Conservation (phyloP, 1,284 basidiomycete genomes). For the Ceratorhiza oryzae-sativae region DNA sequence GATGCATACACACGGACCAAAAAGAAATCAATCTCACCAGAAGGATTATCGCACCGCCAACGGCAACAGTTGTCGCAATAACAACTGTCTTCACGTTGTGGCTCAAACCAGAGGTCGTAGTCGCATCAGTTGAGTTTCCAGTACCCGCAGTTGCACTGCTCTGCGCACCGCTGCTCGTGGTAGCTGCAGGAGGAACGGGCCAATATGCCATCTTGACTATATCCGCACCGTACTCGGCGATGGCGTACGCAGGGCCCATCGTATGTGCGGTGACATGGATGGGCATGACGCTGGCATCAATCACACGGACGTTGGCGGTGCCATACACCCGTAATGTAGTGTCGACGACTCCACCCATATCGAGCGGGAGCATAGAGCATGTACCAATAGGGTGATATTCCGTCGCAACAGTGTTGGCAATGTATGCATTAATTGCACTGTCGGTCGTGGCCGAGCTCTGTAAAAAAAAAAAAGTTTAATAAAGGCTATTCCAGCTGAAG, state of each 20-base stretch:
- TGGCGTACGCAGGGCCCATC: conserved; percentile 51
- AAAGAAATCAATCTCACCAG: conserved; percentile 3
- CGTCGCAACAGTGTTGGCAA: conserved; percentile 35
- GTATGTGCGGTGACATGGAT: conserved; percentile 51
- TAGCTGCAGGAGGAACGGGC: conserved; percentile 8
- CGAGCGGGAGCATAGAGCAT: conserved; percentile 68
- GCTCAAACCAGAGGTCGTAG: neutral
- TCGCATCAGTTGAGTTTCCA: neutral
- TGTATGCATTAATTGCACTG: conserved; percentile 24
- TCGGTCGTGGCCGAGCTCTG: conserved; percentile 30
- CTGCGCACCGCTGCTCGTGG: conserved; percentile 7
- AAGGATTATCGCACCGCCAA: conserved; percentile 10
- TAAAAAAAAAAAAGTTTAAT: neutral
- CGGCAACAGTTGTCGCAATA: conserved; percentile 19
- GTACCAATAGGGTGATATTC: conserved; percentile 66
- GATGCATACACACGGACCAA: neutral
- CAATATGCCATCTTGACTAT: conserved; percentile 37
- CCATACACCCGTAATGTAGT: conserved; percentile 69
- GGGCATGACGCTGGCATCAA: conserved; percentile 49
- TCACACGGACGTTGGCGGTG: conserved; percentile 44
- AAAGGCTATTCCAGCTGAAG: neutral
- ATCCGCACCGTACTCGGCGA: conserved; percentile 48
- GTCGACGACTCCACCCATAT: conserved; percentile 71
- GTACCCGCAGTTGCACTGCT: neutral
- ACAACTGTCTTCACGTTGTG: conserved; percentile 24